Percentiles rank a stretch among this genome's conserved stretches.
Evolutionary conservation across 495 filamentous ascomycete genomes (phyloP).

Genomic region (Penicillium argentinense): DNA sequence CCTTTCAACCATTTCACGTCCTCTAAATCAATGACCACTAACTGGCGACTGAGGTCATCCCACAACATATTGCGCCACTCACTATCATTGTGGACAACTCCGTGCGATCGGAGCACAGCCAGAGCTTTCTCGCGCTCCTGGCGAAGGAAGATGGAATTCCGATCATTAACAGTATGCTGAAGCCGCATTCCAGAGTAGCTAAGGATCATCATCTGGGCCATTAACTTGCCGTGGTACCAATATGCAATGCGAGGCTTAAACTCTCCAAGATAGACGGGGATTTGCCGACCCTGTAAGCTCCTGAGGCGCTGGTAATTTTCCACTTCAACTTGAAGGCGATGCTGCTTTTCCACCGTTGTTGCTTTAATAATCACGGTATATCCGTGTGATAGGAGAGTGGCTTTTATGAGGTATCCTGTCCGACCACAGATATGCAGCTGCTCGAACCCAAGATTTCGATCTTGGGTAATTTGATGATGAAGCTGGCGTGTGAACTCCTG

Average conservation of each 20-base stretch:
- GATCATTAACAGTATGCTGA: constrained; percentile 21
- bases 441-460: constrained; percentile 25
- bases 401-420: constrained; percentile 32
- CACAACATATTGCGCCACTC: constrained; percentile 27
- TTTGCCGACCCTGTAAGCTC: constrained; percentile 19
- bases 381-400: constrained; percentile 25
- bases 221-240: constrained; percentile 29
- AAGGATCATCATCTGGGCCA: constrained; percentile 26
- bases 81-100: constrained; percentile 20
- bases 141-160: constrained; percentile 20
- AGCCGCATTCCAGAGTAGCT: constrained; percentile 24
- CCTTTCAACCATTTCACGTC: constrained; percentile 22
- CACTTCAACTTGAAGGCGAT: constrained; percentile 23
- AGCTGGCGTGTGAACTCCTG: constrained; percentile 25
- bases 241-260: constrained; percentile 23
- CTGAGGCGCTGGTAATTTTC: constrained; percentile 24
- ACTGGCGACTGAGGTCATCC: constrained; percentile 9
- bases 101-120: constrained; percentile 11
- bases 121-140: constrained; percentile 17
- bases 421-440: constrained; percentile 25
- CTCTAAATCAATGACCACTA: constrained; percentile 26
- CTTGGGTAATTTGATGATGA: constrained; percentile 21
- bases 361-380: constrained; percentile 33
- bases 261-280: constrained; percentile 22
- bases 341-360: constrained; percentile 23